Base-by-base conservation (phyloP, 805 yeast species). In the Yarrowia porcina region DNA sequence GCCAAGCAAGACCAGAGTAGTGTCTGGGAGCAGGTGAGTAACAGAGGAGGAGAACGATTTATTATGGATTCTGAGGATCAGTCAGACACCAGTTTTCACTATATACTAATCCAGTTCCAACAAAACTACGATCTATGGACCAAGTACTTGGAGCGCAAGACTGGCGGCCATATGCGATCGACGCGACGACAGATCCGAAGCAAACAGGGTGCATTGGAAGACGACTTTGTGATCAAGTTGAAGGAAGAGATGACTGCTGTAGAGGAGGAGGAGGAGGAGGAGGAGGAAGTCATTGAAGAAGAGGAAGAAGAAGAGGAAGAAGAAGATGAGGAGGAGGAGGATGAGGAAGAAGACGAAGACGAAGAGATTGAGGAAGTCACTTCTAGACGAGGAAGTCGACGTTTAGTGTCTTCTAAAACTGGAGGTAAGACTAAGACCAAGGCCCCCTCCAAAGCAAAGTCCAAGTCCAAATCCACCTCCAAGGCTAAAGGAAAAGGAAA, bases 41-140 rank as follows among this genome's bases (percentile, higher is more conserved):
- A 20, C 18, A 33, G 13, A 5, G n/a, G 3, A n/a, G 8, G 30
- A 10, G 44, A 25, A 12, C 9, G 27, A 21, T n/a, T n/a, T n/a
- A n/a, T n/a, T n/a, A n/a, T n/a, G n/a, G n/a, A n/a, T n/a, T n/a
- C n/a, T n/a, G n/a, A n/a, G n/a, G n/a, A n/a, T n/a, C n/a, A n/a
- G n/a, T n/a, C n/a, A n/a, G n/a, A n/a, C n/a, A n/a, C n/a, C n/a
- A n/a, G n/a, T n/a, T n/a, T n/a, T n/a, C n/a, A n/a, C n/a, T n/a
- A n/a, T n/a, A n/a, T n/a, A 36, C 59, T 52, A 52, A 69, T 70
- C 12, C 68, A 71, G 64, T 76, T 70, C 65, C 64, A 69, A 35
- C 59, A 38, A 61, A 60, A 56, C 15, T 67, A 74, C 56, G 76
- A 75, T 57, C 71, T 79, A 13, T 81, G 83, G 83, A 72, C 76